A percentile compares a stretch with the other conserved stretches of the same genome.
Evolutionary conservation across 306 rosid genomes (phyloP).

Genomic region (Pyrus bretschneideri): DNA sequence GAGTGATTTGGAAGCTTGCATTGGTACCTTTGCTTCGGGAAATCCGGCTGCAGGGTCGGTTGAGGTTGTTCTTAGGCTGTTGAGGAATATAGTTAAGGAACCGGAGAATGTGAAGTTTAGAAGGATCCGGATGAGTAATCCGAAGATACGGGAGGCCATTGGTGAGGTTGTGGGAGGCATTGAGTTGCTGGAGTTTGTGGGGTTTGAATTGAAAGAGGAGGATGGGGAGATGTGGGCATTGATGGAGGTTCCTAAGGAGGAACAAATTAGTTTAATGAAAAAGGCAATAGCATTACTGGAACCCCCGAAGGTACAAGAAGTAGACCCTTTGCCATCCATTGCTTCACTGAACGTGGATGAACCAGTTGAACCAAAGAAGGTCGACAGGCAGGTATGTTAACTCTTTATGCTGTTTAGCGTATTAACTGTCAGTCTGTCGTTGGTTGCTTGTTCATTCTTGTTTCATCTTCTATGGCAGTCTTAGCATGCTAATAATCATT

Average conservation of each 20-base stretch:
- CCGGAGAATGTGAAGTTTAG: slow-evolving; percentile 83
- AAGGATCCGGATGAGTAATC: slow-evolving; percentile 73
- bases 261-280: slow-evolving; percentile 32
- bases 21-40: slow-evolving; percentile 57
- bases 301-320: slow-evolving; percentile 32
- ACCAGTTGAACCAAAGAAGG: slow-evolving; percentile 40
- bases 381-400: slow-evolving; percentile 67
- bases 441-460: background rate
- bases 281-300: slow-evolving; percentile 47
- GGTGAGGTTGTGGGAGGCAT: slow-evolving; percentile 65
- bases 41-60: slow-evolving; percentile 56
- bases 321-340: slow-evolving; percentile 12
- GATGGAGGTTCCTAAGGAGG: slow-evolving; percentile 62
- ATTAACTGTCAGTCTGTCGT: background rate
- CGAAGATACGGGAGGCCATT: slow-evolving; percentile 73
- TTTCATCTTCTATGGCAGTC: background rate
- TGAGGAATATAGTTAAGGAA: slow-evolving; percentile 67
- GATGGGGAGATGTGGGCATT: slow-evolving; percentile 84
- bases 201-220: slow-evolving; percentile 66
- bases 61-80: slow-evolving; percentile 59
- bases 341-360: slow-evolving; percentile 23
- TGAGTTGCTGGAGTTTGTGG: slow-evolving; percentile 68
- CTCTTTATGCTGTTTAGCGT: background rate
- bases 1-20: slow-evolving; percentile 46
- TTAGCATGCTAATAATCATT: background rate